Base-by-base conservation (phyloP, 2,329 filamentous ascomycete genomes). In the Monilinia vaccinii-corymbosi region DNA sequence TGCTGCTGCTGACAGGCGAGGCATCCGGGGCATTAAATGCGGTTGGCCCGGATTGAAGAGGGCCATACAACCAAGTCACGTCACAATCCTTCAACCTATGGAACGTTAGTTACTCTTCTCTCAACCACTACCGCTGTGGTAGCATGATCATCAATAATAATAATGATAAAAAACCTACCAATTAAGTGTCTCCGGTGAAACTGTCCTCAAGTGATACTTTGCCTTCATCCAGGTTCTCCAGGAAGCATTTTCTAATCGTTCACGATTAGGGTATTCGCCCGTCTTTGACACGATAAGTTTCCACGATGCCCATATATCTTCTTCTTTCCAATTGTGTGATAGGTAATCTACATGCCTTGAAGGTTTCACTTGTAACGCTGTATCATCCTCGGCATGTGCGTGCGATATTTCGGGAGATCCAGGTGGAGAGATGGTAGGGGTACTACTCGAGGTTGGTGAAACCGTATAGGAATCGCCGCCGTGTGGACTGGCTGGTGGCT, bases 271-370 rank as follows among this genome's bases (percentile, higher is more conserved):
- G 65, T 94, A 95, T 58, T 89, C 82, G 60, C 84, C 85, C 25
- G 92, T 85, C 67, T 61, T 67, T 31, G 65, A 67, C 91, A 96
- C 16, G 87, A 97, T 89, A 72, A 95, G 94, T 71, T 92, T 86
- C 93, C 94, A 97, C 2, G 93, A 97, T 8, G 89, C 87, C 92
- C 92, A 97, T 18, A 97, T 95, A 73, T 97, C 93, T 74, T 97
- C 92, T 75, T 97, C 92, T 63, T 81, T 85, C 93, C 93, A 97
- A 64, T 94, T 85, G 71, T 97, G 90, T 23, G 92, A 96, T 44
- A 97, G 80, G 71, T 97, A 97, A 75, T 97, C 97, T 63, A 97
- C 75, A 61, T 97, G 93, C 86, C 92, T 81, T 82, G 65, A 66
- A 14, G 66, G 66, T 38, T 63, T 58, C 11, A 52, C 58, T 38